These are phyloP conservation scores for Scheffersomyces segobiensis DNA, from an alignment of 1,139 yeast genomes.

Conservation along the genomic window DNA sequence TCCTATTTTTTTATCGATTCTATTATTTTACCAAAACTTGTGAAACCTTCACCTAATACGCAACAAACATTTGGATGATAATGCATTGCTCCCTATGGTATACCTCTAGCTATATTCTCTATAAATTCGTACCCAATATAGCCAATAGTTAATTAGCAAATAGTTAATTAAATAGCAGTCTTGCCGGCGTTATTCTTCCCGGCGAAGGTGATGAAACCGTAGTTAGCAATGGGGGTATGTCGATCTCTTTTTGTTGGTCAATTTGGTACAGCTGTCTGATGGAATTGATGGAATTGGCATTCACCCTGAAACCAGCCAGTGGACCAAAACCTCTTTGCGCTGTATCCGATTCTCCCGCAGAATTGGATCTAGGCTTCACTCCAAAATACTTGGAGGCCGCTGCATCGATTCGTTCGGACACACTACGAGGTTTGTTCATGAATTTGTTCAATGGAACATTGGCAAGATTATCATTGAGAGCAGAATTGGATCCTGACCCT, in stretches of 20 bases:
- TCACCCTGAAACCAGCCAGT: background rate
- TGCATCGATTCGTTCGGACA: background rate
- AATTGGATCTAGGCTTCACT: background rate
- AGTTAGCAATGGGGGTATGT: background rate
- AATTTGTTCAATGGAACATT: background rate
- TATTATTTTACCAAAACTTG: too few relatives aligned
- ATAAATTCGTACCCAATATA: background rate
- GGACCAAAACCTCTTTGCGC: background rate
- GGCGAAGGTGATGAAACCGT: background rate
- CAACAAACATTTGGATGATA: too few relatives aligned
- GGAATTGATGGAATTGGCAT: background rate
- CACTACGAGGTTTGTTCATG: conserved; percentile 1
- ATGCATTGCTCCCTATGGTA: background rate
- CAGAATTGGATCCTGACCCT: background rate
- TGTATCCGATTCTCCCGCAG: background rate
- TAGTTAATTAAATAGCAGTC: background rate
- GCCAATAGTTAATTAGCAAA: background rate
- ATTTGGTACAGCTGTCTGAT: background rate
- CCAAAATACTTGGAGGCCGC: background rate
- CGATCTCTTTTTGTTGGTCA: background rate
- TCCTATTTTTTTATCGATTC: too few relatives aligned
- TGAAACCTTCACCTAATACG: too few relatives aligned
- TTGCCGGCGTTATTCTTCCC: background rate
- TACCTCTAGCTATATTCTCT: background rate
- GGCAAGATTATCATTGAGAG: background rate